Conservation (phyloP, 352 stramenopile genomes). For the Phytophthora pinifolia region DNA sequence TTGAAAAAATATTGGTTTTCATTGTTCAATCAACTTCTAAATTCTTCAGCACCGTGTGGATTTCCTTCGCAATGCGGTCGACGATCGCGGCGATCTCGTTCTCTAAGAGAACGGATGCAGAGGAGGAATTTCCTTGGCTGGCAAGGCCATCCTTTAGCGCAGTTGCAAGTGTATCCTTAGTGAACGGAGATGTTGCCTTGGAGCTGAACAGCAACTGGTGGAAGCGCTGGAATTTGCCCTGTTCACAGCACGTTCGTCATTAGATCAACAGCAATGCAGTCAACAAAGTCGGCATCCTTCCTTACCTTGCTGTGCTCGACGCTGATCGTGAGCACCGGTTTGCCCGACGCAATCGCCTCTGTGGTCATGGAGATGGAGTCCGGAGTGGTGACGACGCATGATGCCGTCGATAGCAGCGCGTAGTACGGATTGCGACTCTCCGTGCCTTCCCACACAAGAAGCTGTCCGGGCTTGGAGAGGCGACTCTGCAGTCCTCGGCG, state of each 20-base stretch:
- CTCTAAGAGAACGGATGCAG: constrained; percentile 33
- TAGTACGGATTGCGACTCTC: constrained; percentile 64
- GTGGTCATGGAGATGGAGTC: constrained; percentile 86
- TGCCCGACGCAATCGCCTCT: constrained; percentile 59
- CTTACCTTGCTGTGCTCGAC: constrained; percentile 45
- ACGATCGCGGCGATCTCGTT: constrained; percentile 38
- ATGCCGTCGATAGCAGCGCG: constrained; percentile 51
- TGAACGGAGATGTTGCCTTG: constrained; percentile 35
- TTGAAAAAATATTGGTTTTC: not conserved
- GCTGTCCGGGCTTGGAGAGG: constrained; percentile 25
- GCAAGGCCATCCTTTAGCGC: constrained; percentile 1
- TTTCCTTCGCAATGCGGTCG: constrained; percentile 14
- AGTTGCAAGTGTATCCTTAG: constrained; percentile 11
- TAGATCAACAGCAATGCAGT: not conserved
- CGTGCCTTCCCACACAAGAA: constrained; percentile 55
- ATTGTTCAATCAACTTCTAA: constrained; percentile 2
- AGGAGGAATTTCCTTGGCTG: not conserved
- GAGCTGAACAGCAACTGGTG: constrained; percentile 38
- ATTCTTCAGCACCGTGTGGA: constrained; percentile 1
- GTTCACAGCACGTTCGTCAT: not conserved
- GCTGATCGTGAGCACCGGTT: constrained; percentile 55
- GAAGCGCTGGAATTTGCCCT: constrained; percentile 63
- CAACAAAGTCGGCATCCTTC: not conserved
- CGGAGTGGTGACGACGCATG: constrained; percentile 63
- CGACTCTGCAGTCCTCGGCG: constrained; percentile 15